Conservation (phyloP, 2,329 filamentous ascomycete genomes). For the Diplodia corticola region DNA sequence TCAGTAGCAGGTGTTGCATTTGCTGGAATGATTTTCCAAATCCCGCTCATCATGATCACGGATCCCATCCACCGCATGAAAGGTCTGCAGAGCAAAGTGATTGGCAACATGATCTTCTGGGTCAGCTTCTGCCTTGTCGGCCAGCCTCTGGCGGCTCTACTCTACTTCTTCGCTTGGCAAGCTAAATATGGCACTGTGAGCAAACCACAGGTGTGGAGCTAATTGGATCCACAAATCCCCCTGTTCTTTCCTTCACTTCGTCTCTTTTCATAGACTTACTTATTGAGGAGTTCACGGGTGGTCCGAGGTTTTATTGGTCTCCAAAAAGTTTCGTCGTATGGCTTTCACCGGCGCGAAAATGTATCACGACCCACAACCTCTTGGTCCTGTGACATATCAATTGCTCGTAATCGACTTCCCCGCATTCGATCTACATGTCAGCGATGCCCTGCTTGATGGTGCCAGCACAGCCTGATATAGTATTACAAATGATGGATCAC, state of each 20-base stretch:
- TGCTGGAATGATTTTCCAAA: slow-evolving; percentile 87
- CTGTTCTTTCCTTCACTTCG: not conserved
- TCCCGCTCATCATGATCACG: slow-evolving; percentile 83
- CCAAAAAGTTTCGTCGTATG: not conserved
- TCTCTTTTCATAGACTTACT: not conserved
- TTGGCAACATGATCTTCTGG: slow-evolving; percentile 96
- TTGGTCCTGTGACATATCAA: not conserved
- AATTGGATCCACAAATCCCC: not conserved
- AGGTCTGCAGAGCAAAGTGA: slow-evolving; percentile 70
- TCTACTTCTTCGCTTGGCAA: slow-evolving; percentile 99
- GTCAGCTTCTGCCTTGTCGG: slow-evolving; percentile 93
- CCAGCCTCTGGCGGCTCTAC: slow-evolving; percentile 84
- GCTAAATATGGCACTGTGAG: slow-evolving; percentile 90
- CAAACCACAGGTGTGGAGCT: slow-evolving; percentile 15
- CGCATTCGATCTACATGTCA: not conserved
- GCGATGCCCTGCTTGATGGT: not conserved
- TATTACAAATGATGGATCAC: not conserved
- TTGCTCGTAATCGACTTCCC: not conserved
- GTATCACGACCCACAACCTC: not conserved
- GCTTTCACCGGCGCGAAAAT: not conserved
- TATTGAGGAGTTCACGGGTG: not conserved
- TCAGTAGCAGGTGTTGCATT: slow-evolving; percentile 76
- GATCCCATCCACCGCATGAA: slow-evolving; percentile 76
- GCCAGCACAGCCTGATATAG: not conserved
- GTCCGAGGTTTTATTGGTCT: not conserved